Conservation (phyloP, 2,329 filamentous ascomycete species). For the Plenodomus biglobosus region DNA sequence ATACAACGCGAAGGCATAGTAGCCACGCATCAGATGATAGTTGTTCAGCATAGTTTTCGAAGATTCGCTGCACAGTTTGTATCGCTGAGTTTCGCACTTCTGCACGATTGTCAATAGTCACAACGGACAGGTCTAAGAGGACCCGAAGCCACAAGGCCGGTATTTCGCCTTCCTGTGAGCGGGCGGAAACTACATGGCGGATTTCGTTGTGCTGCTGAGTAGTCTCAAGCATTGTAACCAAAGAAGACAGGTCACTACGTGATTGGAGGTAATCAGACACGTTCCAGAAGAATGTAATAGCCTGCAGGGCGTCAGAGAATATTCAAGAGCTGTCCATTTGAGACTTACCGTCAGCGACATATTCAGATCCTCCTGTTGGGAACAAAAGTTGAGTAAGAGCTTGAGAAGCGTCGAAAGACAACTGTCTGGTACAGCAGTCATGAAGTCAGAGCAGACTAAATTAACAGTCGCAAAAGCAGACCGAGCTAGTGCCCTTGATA, state of each 20-base stretch:
- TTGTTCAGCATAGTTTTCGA: conserved; percentile 85
- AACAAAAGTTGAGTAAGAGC: conserved; percentile 85
- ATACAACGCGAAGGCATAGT: conserved; percentile 75
- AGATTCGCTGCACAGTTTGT: conserved; percentile 86
- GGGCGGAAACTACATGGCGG: conserved; percentile 60
- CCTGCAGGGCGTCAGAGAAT: conserved; percentile 51
- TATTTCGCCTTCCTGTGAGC: conserved; percentile 62
- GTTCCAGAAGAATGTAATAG: conserved; percentile 94
- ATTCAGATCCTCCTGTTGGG: conserved; percentile 88
- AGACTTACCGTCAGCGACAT: conserved; percentile 79
- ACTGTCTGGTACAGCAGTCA: conserved; percentile 69
- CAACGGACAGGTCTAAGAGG: conserved; percentile 68
- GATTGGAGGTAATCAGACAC: conserved; percentile 80
- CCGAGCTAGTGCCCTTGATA: conserved; percentile 74
- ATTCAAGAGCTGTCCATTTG: not conserved
- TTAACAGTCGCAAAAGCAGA: conserved; percentile 88
- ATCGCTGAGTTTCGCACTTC: conserved; percentile 86
- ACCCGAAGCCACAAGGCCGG: conserved; percentile 79
- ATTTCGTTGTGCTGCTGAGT: conserved; percentile 54
- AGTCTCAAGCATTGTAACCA: conserved; percentile 29
- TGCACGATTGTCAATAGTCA: conserved; percentile 69
- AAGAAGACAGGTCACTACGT: conserved; percentile 46
- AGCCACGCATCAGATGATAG: conserved; percentile 79
- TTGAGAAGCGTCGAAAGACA: conserved; percentile 79
- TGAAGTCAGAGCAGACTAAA: conserved; percentile 91